Percentiles rank a stretch among this genome's conserved stretches.
These are phyloP conservation scores for Dysphania ambrosioides DNA, from an alignment of 148 eudicot species.

Conservation along the genomic window DNA sequence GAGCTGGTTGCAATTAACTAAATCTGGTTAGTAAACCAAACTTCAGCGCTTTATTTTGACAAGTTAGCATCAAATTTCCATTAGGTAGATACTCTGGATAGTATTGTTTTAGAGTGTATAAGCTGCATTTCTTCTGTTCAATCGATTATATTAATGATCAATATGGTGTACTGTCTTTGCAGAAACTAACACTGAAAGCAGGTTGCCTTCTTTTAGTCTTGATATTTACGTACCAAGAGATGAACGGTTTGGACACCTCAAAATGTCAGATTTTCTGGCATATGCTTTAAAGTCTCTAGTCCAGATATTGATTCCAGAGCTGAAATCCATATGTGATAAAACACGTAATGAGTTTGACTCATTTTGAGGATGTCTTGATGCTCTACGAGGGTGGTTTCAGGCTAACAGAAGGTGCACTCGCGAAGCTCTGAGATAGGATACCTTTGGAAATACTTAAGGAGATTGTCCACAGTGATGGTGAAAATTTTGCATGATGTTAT, in stretches of 20 bases:
- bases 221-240: slow-evolving; percentile 85
- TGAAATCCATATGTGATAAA: slow-evolving; percentile 51
- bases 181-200: slow-evolving; percentile 66
- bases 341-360: slow-evolving; percentile 72
- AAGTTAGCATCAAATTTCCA: background rate
- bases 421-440: slow-evolving; percentile 43
- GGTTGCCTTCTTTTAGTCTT: slow-evolving; percentile 61
- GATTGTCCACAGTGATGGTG: slow-evolving; percentile 65
- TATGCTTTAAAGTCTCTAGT: slow-evolving; percentile 65
- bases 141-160: background rate
- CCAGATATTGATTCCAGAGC: slow-evolving; percentile 58
- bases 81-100: background rate
- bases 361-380: slow-evolving; percentile 53
- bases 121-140: background rate
- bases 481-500: slow-evolving; percentile 63
- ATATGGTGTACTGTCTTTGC: slow-evolving; percentile 14
- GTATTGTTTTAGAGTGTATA: no score
- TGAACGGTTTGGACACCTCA: slow-evolving; percentile 65
- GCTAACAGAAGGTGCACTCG: slow-evolving; percentile 37
- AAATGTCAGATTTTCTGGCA: slow-evolving; percentile 75
- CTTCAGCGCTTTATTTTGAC: background rate
- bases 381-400: slow-evolving; percentile 57
- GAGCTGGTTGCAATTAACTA: slow-evolving; percentile 71
- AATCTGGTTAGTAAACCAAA: slow-evolving; percentile 40
- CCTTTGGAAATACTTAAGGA: slow-evolving; percentile 79